These are phyloP conservation scores for Metarhizium album DNA, from an alignment of 2,329 filamentous ascomycete genomes.

Conservation along the genomic window DNA sequence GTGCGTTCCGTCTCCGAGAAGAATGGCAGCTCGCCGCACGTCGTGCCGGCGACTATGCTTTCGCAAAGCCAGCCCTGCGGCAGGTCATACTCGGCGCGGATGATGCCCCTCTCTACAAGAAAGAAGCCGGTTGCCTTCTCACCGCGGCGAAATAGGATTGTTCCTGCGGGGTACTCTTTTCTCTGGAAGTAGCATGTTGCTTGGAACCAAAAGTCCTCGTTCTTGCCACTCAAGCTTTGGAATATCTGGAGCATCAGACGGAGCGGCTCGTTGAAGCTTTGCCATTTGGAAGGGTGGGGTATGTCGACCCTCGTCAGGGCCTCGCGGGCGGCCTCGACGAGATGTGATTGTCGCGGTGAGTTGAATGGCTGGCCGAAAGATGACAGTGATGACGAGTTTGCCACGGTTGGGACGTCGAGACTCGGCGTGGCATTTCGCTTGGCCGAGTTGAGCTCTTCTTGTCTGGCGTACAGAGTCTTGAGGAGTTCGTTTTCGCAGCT, in stretches of 20 bases:
- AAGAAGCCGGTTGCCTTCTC: constrained; percentile 78
- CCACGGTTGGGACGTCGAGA: constrained; percentile 35
- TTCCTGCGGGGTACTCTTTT: constrained; percentile 56
- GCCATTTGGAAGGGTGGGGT: constrained; percentile 57
- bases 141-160: constrained; percentile 66
- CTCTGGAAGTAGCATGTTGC: constrained; percentile 65
- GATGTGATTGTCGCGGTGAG: constrained; percentile 70
- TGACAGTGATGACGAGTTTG: constrained; percentile 20
- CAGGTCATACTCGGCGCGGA: constrained; percentile 81
- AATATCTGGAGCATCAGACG: constrained; percentile 93
- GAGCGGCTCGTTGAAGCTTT: constrained; percentile 79
- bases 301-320: constrained; percentile 59
- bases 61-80: constrained; percentile 85
- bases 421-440: constrained; percentile 31
- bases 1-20: constrained; percentile 85
- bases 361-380: constrained; percentile 42
- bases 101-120: constrained; percentile 76
- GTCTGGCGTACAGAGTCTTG: constrained; percentile 64
- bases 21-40: constrained; percentile 91
- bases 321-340: constrained; percentile 66
- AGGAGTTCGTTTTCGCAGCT: constrained; percentile 91
- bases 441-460: constrained; percentile 45
- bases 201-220: constrained; percentile 93
- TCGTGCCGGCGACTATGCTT: constrained; percentile 86
- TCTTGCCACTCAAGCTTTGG: constrained; percentile 71